Conservation (phyloP, 2,329 filamentous ascomycete species). For the Exophiala bonariae region DNA sequence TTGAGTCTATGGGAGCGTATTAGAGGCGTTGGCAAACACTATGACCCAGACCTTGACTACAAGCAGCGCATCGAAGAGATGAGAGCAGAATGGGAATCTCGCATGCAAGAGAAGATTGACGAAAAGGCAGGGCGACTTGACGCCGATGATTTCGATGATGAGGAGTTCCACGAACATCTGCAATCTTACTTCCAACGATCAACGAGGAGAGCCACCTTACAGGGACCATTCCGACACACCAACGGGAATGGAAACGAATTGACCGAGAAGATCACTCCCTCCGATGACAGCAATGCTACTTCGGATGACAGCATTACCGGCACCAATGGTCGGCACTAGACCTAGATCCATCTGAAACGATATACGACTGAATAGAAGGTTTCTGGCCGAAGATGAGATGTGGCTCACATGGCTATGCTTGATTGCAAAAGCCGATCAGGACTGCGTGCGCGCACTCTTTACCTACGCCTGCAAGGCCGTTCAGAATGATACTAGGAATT, state of each 20-base stretch:
- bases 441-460: too few species aligned
- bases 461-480: too few species aligned
- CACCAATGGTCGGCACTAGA: too few species aligned
- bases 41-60: constrained; percentile 80
- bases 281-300: background rate
- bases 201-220: constrained; percentile 25
- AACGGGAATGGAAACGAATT: background rate
- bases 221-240: constrained; percentile 3
- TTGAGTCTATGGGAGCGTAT: constrained; percentile 85
- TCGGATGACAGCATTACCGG: background rate
- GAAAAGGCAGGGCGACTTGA: constrained; percentile 49
- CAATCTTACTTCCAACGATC: constrained; percentile 57
- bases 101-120: constrained; percentile 47
- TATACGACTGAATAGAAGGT: too few species aligned
- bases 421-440: too few species aligned
- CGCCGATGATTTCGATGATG: constrained; percentile 35
- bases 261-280: background rate
- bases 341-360: too few species aligned
- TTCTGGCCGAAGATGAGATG: too few species aligned
- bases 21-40: constrained; percentile 74
- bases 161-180: constrained; percentile 51
- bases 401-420: too few species aligned
- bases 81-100: constrained; percentile 57
- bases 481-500: too few species aligned
- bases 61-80: constrained; percentile 83